Evolutionary conservation across 2,329 filamentous ascomycete species (phyloP).

Genomic region (Ophiostoma quercus): DNA sequence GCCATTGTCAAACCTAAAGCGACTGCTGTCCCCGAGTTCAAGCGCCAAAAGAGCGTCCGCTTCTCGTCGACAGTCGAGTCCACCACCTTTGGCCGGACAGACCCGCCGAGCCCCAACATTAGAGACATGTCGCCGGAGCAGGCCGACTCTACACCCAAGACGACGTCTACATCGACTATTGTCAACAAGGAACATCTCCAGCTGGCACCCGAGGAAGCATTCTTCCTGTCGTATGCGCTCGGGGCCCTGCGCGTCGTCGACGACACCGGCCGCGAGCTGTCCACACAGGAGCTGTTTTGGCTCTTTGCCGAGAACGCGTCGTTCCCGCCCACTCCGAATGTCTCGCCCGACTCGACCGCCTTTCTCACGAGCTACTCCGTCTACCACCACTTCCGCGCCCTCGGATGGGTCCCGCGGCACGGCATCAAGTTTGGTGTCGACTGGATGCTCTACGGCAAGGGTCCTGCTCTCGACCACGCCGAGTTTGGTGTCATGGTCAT

Average conservation of each 20-base stretch:
- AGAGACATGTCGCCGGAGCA: background rate
- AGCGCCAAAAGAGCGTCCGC: conserved; percentile 58
- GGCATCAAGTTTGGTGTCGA: conserved; percentile 95
- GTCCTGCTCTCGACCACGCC: conserved; percentile 90
- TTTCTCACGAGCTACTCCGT: conserved; percentile 84
- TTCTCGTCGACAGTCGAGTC: conserved; percentile 65
- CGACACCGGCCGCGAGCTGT: conserved; percentile 41
- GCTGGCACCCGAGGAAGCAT: conserved; percentile 81
- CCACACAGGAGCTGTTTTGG: conserved; percentile 54
- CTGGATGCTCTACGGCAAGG: conserved; percentile 88
- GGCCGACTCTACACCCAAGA: background rate
- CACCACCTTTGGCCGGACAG: conserved; percentile 51
- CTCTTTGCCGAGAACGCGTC: conserved; percentile 66
- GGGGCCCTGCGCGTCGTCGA: conserved; percentile 64
- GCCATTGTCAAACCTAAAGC: background rate
- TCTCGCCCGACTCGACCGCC: conserved; percentile 34
- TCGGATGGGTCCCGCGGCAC: conserved; percentile 89
- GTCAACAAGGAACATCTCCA: conserved; percentile 70
- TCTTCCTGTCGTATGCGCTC: conserved; percentile 79
- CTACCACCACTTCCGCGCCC: conserved; percentile 92
- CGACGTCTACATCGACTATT: background rate
- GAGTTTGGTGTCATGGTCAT: conserved; percentile 85
- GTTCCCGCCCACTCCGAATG: conserved; percentile 52
- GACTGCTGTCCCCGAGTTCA: background rate
- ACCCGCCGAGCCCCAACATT: conserved; percentile 46